Conservation (phyloP, 1,284 basidiomycete species). For the Trametes versicolor region DNA sequence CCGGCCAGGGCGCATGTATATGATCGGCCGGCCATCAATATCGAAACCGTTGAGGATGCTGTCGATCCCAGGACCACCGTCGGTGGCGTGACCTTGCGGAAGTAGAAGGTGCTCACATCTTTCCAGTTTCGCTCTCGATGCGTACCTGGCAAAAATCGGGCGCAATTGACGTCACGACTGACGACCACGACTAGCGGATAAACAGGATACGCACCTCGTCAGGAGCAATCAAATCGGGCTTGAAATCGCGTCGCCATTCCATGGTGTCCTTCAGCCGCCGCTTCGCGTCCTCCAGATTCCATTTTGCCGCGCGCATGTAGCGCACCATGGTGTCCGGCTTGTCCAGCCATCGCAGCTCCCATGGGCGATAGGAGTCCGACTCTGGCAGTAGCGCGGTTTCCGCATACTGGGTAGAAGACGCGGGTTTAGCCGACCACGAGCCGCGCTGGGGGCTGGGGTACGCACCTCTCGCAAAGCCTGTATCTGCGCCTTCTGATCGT, state of each 20-base stretch:
- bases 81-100: not conserved
- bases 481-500: conserved; percentile 69
- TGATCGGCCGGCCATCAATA: conserved; percentile 80
- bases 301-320: conserved; percentile 87
- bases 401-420: conserved; percentile 62
- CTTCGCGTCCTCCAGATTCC: conserved; percentile 81
- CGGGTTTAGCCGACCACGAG: conserved; percentile 11
- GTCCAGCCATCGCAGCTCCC: conserved; percentile 81
- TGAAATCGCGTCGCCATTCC: conserved; percentile 84
- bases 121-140: conserved; percentile 84
- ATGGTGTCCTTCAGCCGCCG: conserved; percentile 80
- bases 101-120: conserved; percentile 71
- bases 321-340: conserved; percentile 80
- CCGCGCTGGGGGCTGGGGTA: not conserved
- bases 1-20: conserved; percentile 86
- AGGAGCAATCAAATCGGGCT: conserved; percentile 84
- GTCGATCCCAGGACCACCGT: conserved; percentile 1
- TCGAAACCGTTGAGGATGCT: conserved; percentile 88
- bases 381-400: conserved; percentile 67
- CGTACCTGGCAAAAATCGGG: conserved; percentile 52
- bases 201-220: conserved; percentile 61
- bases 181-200: conserved; percentile 27
- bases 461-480: conserved; percentile 68
- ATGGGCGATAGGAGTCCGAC: conserved; percentile 74
- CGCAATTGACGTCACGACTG: conserved; percentile 5